phyloP scores from a whole-genome alignment of 805 yeast genomes.

The Ogataea trehalophila region DNA sequence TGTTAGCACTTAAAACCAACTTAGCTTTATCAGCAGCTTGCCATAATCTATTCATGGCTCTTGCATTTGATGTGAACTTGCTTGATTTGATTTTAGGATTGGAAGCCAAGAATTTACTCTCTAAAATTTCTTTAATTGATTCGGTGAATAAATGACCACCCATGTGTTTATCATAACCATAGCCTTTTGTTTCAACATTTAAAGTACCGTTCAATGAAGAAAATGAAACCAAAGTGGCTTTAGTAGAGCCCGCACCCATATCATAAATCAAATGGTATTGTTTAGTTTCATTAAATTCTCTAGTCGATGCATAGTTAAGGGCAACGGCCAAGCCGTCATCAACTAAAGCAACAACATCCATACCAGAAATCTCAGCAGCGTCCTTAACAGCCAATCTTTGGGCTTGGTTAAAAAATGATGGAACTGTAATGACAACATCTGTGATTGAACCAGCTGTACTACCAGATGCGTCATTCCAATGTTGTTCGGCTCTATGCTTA shows the following conservation, averaged over 20 bases:
- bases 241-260: constrained; percentile 89
- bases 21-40: constrained; percentile 89
- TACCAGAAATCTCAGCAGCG: constrained; percentile 65
- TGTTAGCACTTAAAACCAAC: constrained; percentile 79
- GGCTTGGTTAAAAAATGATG: constrained; percentile 59
- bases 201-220: constrained; percentile 37
- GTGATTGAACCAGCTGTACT: constrained; percentile 32
- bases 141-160: constrained; percentile 78
- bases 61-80: constrained; percentile 42
- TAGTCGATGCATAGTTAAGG: constrained; percentile 62
- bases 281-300: constrained; percentile 40
- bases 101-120: constrained; percentile 49
- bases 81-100: constrained; percentile 36
- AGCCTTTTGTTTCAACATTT: constrained; percentile 60
- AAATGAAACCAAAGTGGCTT: constrained; percentile 77
- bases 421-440: constrained; percentile 73
- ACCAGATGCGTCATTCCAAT: constrained; percentile 50
- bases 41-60: constrained; percentile 62
- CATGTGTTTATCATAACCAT: constrained; percentile 58
- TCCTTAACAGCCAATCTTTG: constrained; percentile 72
- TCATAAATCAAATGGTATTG: constrained; percentile 75
- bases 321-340: constrained; percentile 95
- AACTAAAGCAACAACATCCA: constrained; percentile 60
- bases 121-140: constrained; percentile 55
- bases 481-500: constrained; percentile 55